Evolutionary conservation across 805 yeast species (phyloP).

Genomic region (Kluyveromyces aestuarii): DNA sequence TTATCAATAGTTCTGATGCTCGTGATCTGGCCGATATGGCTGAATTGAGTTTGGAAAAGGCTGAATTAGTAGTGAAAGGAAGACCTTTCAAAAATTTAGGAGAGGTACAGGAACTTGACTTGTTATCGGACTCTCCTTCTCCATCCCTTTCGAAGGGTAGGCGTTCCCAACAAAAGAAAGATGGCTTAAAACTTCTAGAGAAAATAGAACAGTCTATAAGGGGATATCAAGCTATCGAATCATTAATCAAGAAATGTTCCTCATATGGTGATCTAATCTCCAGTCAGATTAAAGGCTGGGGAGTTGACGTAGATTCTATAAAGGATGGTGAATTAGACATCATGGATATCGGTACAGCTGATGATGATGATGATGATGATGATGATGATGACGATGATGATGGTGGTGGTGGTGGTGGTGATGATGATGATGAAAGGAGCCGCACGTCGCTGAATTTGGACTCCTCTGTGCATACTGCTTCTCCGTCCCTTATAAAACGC

Average conservation of each 20-base stretch:
- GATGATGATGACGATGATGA: constrained; percentile 10
- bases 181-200: constrained; percentile 69
- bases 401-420: constrained; percentile 15
- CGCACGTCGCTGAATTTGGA: constrained; percentile 12
- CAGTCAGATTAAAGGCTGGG: constrained; percentile 75
- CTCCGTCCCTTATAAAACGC: constrained; percentile 1
- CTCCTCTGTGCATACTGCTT: not conserved
- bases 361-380: constrained; percentile 19
- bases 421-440: constrained; percentile 20
- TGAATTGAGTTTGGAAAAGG: constrained; percentile 56
- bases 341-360: constrained; percentile 25
- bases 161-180: constrained; percentile 41
- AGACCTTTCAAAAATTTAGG: constrained; percentile 64
- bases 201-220: constrained; percentile 59
- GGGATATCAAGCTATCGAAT: constrained; percentile 92
- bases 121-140: constrained; percentile 25
- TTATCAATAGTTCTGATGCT: constrained; percentile 67
- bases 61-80: constrained; percentile 48
- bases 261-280: constrained; percentile 65
- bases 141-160: constrained; percentile 12
- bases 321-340: constrained; percentile 33
- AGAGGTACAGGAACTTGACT: constrained; percentile 49
- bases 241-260: constrained; percentile 78
- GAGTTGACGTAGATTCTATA: constrained; percentile 60
- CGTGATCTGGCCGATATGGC: constrained; percentile 77